Percentiles rank a stretch among this genome's conserved stretches.
These are phyloP conservation scores for Trypanosoma rangeli DNA, from an alignment of 208 protist genomes.

Conservation along the genomic window DNA sequence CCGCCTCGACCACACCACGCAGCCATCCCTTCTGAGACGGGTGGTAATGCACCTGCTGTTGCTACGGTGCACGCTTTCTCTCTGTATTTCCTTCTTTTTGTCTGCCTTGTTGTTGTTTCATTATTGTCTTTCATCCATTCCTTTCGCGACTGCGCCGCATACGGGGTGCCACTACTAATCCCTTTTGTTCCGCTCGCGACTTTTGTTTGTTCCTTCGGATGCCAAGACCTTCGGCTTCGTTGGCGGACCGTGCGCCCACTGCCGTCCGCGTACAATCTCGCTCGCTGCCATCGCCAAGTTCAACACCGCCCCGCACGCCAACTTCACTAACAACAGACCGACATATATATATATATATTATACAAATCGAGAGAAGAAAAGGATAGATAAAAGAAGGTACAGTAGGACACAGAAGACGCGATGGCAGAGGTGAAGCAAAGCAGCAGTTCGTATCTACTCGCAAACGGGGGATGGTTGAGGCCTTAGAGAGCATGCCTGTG, in stretches of 20 bases:
- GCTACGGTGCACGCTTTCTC: slow-evolving; percentile 58
- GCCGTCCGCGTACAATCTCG: background rate
- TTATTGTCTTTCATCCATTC: background rate
- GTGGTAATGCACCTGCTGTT: slow-evolving; percentile 82
- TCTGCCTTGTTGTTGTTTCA: background rate
- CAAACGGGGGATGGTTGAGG: background rate
- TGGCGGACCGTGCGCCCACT: background rate
- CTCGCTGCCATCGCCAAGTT: background rate
- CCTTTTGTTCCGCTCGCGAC: too few species aligned
- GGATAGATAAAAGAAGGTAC: slow-evolving; percentile 18
- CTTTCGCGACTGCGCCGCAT: background rate
- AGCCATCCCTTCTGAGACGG: slow-evolving; percentile 76
- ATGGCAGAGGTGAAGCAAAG: background rate
- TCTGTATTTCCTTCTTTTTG: slow-evolving; percentile 3
- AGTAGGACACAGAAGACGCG: background rate
- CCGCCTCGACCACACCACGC: slow-evolving; percentile 45
- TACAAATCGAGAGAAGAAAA: slow-evolving; percentile 19
- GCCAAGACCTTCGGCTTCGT: background rate
- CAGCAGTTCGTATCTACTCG: background rate
- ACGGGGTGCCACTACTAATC: too few species aligned
- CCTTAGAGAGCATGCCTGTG: background rate
- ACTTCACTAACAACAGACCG: too few species aligned
- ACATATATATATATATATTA: background rate
- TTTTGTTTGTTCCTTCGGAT: too few species aligned
- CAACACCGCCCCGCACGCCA: too few species aligned